Evolutionary conservation across 495 filamentous ascomycete species (phyloP), one percentile per base, ranked within the genome.

Genomic region (Podospora pseudoanserina): DNA sequence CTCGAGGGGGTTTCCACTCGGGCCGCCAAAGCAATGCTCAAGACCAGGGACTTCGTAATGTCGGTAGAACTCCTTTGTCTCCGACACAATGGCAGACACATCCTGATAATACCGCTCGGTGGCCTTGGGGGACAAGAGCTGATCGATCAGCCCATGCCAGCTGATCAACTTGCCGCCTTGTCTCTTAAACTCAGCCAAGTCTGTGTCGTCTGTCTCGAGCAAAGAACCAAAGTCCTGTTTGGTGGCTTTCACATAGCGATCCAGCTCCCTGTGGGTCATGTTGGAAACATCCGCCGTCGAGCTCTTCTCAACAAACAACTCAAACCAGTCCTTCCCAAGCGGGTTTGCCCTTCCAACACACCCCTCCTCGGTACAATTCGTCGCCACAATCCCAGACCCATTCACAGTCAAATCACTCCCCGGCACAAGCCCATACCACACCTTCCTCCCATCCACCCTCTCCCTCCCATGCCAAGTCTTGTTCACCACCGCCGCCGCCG

Each of bases 101-200:
- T 55, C 65, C 13, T 75, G 65, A 66, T 77, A 78, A 61, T 78
- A 79, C 28, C 72, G 32, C 27, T 64, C 44, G 2, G 70, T 76
- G 13, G 66, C 72, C n/a, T 72, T 60, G 11, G 66, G 57, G 1
- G 78, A 71, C 27, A 77, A 70, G 27, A 72, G 34, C 27, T 69
- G 20, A 60, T 78, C 73, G 26, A 30, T 58, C 74, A 77, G 15
- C 0, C 83, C 84, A 63, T 86, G 82, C 71, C 75, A 86, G 5
- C 73, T 77, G 20, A 86, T 71, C 64, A 86, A 71, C 68, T 84
- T 85, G 7, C 79, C 79, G 0, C 83, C 82, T 1, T 70, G 63
- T 11, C 71, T 60, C 5, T 69, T 68, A 55, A 86, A 82, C 7
- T 63, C 70, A 0, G 72, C 72, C 26, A 86, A 76, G 72, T 86